Percentiles rank a stretch among this genome's conserved stretches.
These are phyloP conservation scores for Plantago major DNA, from an alignment of 257 asterid genomes.

Conservation along the genomic window DNA sequence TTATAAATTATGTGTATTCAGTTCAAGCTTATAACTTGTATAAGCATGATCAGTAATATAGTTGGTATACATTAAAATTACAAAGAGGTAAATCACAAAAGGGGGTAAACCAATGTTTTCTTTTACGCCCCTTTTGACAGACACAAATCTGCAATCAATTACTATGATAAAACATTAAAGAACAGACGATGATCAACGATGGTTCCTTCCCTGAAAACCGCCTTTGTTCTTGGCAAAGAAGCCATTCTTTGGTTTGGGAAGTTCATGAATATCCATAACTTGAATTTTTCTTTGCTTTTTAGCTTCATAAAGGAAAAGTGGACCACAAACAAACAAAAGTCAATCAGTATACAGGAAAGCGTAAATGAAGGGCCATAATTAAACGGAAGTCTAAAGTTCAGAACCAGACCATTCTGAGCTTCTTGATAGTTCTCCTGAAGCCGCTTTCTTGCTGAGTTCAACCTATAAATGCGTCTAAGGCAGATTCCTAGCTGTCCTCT, in stretches of 20 bases:
- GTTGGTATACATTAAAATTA: too few species aligned
- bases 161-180: too few species aligned
- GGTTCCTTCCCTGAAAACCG: constrained; percentile 72
- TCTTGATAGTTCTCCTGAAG: constrained; percentile 99
- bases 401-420: constrained; percentile 79
- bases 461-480: constrained; percentile 59
- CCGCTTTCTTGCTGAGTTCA: constrained; percentile 80
- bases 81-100: too few species aligned
- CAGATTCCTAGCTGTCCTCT: constrained; percentile 64
- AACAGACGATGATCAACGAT: constrained; percentile 44
- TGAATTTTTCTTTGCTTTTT: constrained; percentile 94
- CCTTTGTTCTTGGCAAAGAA: constrained; percentile 87
- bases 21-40: too few species aligned
- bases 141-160: too few species aligned
- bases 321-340: constrained; percentile 19
- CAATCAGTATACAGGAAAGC: neutral
- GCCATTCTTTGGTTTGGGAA: constrained; percentile 82
- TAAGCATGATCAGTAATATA: too few species aligned
- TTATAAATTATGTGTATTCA: too few species aligned
- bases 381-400: constrained; percentile 21
- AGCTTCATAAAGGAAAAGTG: constrained; percentile 51
- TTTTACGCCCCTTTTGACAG: too few species aligned
- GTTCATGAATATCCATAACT: constrained; percentile 93
- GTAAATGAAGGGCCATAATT: neutral
- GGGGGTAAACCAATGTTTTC: too few species aligned